Evolutionary conservation across 495 filamentous ascomycete species (phyloP).

Genomic region (Ascodesmis nigricans): DNA sequence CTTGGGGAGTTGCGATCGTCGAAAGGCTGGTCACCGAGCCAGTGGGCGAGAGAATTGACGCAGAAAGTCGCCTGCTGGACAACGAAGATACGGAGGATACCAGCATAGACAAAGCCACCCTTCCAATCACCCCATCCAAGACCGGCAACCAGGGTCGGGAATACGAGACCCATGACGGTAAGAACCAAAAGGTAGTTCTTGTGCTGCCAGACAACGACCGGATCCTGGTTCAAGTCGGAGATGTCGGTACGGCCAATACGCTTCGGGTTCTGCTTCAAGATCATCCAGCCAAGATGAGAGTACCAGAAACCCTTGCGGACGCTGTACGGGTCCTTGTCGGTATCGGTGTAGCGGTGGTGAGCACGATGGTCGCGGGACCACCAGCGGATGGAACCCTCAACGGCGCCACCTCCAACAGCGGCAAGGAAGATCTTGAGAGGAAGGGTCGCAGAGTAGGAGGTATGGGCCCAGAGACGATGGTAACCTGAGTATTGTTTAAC

Average conservation of each 20-base stretch:
- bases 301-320: conserved; percentile 95
- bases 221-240: conserved; percentile 83
- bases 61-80: conserved; percentile 99
- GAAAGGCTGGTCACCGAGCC: conserved; percentile 97
- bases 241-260: conserved; percentile 91
- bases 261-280: conserved; percentile 87
- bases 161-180: conserved; percentile 62
- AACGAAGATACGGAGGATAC: conserved; percentile 92
- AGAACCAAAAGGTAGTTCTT: conserved; percentile 80
- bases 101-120: conserved; percentile 84
- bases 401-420: conserved; percentile 76
- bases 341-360: conserved; percentile 95
- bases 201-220: conserved; percentile 88
- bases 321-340: conserved; percentile 95
- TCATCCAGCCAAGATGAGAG: conserved; percentile 86
- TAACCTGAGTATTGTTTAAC: conserved; percentile 33
- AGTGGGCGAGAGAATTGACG: conserved; percentile 96
- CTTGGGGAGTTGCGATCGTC: conserved; percentile 97
- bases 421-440: conserved; percentile 87
- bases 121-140: conserved; percentile 75
- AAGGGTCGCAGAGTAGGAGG: conserved; percentile 71
- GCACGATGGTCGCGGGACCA: conserved; percentile 93
- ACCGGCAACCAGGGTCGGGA: conserved; percentile 67
- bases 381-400: conserved; percentile 92
- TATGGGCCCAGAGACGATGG: conserved; percentile 87